Conservation (phyloP, 2,329 filamentous ascomycete genomes). For the Ophiocordyceps camponoti-saundersi region DNA sequence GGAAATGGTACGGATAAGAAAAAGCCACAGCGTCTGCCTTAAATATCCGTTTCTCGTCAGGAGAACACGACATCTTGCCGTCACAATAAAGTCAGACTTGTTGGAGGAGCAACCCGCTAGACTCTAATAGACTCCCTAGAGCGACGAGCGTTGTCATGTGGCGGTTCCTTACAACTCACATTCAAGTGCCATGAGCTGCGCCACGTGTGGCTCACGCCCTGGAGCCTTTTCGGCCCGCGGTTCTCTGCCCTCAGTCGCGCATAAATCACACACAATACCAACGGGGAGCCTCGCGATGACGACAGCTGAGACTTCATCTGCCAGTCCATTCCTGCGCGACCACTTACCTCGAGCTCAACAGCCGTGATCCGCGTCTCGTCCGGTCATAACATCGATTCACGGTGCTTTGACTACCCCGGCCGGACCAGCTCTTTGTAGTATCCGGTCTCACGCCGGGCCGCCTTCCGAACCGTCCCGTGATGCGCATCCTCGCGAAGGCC, state of each 20-base stretch:
- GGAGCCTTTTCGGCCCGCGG: not conserved
- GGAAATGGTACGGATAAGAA: no score
- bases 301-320: not conserved
- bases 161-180: not conserved
- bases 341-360: not conserved
- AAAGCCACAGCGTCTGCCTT: no score
- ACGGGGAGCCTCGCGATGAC: not conserved
- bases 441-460: not conserved
- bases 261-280: not conserved
- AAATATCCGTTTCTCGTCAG: no score
- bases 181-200: not conserved
- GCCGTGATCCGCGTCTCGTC: not conserved
- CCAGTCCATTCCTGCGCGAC: not conserved
- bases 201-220: not conserved
- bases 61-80: no score
- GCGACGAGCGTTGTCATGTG: not conserved
- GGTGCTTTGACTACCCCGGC: not conserved
- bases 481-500: not conserved
- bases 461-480: not conserved
- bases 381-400: not conserved
- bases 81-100: no score
- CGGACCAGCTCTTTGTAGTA: not conserved
- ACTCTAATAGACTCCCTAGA: not conserved
- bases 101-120: no score
- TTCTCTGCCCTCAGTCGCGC: not conserved